Evolutionary conservation across 768 basidiomycete genomes (phyloP).

Genomic region (Suillus sp.): DNA sequence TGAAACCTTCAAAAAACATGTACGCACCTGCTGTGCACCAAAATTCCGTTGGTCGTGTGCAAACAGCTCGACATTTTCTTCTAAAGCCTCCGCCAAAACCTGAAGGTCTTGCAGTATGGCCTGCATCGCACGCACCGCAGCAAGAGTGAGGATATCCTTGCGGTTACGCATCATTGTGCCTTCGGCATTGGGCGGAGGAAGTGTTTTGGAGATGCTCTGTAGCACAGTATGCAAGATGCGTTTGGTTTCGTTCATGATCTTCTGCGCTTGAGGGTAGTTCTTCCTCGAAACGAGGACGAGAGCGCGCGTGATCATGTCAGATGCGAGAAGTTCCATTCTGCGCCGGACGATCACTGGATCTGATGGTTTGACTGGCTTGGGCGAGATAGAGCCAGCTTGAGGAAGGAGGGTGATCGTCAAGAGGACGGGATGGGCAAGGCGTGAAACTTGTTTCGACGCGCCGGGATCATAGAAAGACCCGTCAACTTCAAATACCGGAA

Average conservation of each 20-base stretch:
- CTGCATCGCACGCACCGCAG: constrained; percentile 79
- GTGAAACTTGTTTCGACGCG: constrained; percentile 78
- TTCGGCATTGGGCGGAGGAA: constrained; percentile 56
- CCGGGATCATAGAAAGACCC: constrained; percentile 94
- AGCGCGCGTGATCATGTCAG: constrained; percentile 96
- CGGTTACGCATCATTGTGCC: constrained; percentile 64
- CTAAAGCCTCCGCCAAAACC: constrained; percentile 80
- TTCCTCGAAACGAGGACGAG: constrained; percentile 90
- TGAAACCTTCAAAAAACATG: background rate
- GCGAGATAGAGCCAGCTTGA: constrained; percentile 34
- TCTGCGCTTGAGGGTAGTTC: constrained; percentile 88
- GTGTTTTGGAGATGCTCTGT: constrained; percentile 75
- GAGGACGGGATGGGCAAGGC: constrained; percentile 84
- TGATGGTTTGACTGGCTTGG: constrained; percentile 48
- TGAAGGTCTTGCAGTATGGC: constrained; percentile 89
- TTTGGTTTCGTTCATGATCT: constrained; percentile 88
- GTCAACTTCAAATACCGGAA: constrained; percentile 94
- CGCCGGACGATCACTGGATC: constrained; percentile 91
- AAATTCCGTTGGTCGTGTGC: constrained; percentile 93
- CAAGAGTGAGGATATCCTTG: constrained; percentile 73
- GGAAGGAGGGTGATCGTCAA: constrained; percentile 92
- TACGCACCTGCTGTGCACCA: constrained; percentile 90
- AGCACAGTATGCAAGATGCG: constrained; percentile 90
- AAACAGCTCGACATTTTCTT: constrained; percentile 90
- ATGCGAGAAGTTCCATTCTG: constrained; percentile 94